Evolutionary conservation across 2,329 filamentous ascomycete genomes (phyloP), one percentile per base, ranked within the genome.

Genomic region (Cladorrhinum sp.): DNA sequence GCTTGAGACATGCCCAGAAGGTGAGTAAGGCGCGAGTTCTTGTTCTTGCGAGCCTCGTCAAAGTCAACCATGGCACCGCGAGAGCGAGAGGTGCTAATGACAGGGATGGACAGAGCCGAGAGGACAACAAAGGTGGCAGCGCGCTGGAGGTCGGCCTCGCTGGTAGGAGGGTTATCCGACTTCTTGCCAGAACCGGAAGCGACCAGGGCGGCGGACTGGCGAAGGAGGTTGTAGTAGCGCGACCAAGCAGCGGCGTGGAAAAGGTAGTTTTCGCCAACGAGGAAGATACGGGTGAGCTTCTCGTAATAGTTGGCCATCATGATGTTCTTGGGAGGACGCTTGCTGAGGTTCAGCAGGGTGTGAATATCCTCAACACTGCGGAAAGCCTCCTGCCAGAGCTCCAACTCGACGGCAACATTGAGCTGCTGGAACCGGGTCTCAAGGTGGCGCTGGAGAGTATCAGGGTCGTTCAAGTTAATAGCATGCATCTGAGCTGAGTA

Each of bases 251-350:
- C 95, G 68, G 95, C 95, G 74, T 99, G 95, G 87, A 99, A 99
- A 51, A 99, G 87, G 76, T 98, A 98, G 83, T 99, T 99, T 80
- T 98, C 95, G 76, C 94, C 96, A 68, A 98, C 95, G 65, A 99
- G 86, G 84, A 99, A 99, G 76, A 99, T 99, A 66, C 93, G 88
- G 46, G 95, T 97, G 61, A 99, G 87, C 81, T 98, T 98, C 84
- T 99, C 95, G 78, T 98, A 99, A 84, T 99, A 99, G 82, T 98
- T 99, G 79, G 95, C 95, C 95, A 99, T 99, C 95, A 99, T 98
- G 74, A 97, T 84, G 75, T 97, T 97, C 88, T 98, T 98, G 58
- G 95, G 89, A 42, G 93, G 93, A 59, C 95, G 91, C 86, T 98
- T 98, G 88, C 94, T 98, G 69, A 98, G 85, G 80, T 89, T 98